Percentiles rank a stretch among this genome's conserved stretches.
Conservation (phyloP, 768 basidiomycete species). For the Panaeolus papilionaceus region DNA sequence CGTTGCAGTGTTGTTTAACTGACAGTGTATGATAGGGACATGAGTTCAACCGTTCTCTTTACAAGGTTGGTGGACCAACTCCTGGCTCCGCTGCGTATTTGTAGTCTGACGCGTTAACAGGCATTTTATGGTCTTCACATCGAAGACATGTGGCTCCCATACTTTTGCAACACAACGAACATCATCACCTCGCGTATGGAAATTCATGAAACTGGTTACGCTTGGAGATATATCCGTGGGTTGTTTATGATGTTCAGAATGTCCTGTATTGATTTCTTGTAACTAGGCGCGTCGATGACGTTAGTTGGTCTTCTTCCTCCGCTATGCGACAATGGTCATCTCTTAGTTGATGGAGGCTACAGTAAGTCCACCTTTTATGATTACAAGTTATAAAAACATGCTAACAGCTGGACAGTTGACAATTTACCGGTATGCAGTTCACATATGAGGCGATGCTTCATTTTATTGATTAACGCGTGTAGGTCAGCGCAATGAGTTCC, state of each 20-base stretch:
- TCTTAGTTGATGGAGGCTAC: slow-evolving; percentile 91
- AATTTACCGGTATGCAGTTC: slow-evolving; percentile 74
- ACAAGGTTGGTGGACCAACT: slow-evolving; percentile 61
- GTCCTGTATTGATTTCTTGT: slow-evolving; percentile 9
- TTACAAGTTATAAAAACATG: neutral
- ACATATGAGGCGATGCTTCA: neutral
- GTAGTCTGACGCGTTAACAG: slow-evolving; percentile 38
- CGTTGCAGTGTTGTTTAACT: slow-evolving; percentile 4
- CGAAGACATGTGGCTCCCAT: slow-evolving; percentile 99
- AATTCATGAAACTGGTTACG: slow-evolving; percentile 97
- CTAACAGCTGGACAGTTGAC: slow-evolving; percentile 61
- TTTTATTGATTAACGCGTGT: slow-evolving; percentile 18
- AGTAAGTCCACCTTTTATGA: slow-evolving; percentile 51
- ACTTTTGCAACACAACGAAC: slow-evolving; percentile 97
- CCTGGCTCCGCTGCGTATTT: neutral
- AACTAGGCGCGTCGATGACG: slow-evolving; percentile 93
- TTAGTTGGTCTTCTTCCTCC: slow-evolving; percentile 95
- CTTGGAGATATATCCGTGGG: slow-evolving; percentile 92
- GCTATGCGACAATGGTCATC: slow-evolving; percentile 90
- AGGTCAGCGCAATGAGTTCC: slow-evolving; percentile 91
- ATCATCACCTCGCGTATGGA: slow-evolving; percentile 97
- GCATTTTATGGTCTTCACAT: slow-evolving; percentile 95
- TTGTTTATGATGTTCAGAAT: neutral
- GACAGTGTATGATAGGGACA: slow-evolving; percentile 65
- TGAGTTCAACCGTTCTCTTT: slow-evolving; percentile 93